Percentiles rank a stretch among this genome's conserved stretches.
These are phyloP conservation scores for Suillus fuscotomentosus DNA, from an alignment of 768 basidiomycete species.

Conservation along the genomic window DNA sequence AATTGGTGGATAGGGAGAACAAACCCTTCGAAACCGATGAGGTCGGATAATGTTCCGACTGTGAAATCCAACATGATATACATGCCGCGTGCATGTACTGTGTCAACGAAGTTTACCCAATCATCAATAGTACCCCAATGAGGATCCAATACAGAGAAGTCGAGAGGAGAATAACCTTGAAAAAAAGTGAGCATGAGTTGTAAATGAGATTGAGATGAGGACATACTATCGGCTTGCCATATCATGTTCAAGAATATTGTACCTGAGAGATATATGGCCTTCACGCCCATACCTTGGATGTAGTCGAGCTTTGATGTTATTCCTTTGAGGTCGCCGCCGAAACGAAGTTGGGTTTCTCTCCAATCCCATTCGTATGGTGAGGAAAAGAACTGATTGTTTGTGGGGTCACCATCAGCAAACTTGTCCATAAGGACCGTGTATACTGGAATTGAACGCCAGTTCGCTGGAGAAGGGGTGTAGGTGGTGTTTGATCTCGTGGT, in stretches of 20 bases:
- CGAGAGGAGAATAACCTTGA: conserved; percentile 88
- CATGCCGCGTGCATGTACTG: conserved; percentile 80
- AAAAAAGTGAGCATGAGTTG: conserved; percentile 9
- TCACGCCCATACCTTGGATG: conserved; percentile 84
- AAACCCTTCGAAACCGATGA: conserved; percentile 83
- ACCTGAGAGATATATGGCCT: conserved; percentile 86
- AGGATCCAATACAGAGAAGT: conserved; percentile 87
- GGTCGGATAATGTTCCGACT: conserved; percentile 87
- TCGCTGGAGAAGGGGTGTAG: conserved; percentile 77
- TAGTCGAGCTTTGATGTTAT: conserved; percentile 78
- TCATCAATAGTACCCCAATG: conserved; percentile 87
- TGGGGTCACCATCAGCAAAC: conserved; percentile 90
- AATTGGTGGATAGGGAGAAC: conserved; percentile 22
- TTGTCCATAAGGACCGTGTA: conserved; percentile 90
- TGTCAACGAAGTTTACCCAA: conserved; percentile 74
- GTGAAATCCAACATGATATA: conserved; percentile 94
- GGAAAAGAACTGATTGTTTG: conserved; percentile 87
- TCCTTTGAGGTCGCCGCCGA: conserved; percentile 87
- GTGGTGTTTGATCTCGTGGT: conserved; percentile 58
- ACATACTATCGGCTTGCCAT: conserved; percentile 91
- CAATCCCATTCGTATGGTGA: conserved; percentile 82
- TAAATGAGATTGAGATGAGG: conserved; percentile 1
- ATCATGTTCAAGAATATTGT: conserved; percentile 93
- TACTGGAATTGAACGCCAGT: conserved; percentile 82
- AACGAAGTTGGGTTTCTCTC: conserved; percentile 86